Conservation (phyloP, 116 monocot genomes). For the Thalassia testudinum region DNA sequence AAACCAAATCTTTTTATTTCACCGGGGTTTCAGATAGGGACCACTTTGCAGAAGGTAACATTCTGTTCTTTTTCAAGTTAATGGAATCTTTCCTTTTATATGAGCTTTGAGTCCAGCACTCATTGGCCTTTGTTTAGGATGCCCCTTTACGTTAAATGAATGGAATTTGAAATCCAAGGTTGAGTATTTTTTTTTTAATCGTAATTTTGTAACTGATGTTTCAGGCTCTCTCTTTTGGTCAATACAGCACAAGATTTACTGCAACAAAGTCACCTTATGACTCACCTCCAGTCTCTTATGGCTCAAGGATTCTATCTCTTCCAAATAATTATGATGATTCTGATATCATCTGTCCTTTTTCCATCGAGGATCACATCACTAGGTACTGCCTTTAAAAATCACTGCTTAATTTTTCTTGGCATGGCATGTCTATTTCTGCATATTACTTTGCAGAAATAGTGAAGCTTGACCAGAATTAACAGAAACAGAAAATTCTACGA, state of each 20-base stretch:
- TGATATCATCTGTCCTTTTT: slow-evolving; percentile 52
- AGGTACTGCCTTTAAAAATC: slow-evolving; percentile 3
- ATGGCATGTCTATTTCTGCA: neutral
- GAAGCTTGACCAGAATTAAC: neutral
- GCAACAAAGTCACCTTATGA: slow-evolving; percentile 12
- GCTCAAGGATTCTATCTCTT: slow-evolving; percentile 25
- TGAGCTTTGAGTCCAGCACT: neutral
- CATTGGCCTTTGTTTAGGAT: neutral
- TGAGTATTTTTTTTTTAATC: too few species aligned
- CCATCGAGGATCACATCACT: slow-evolving; percentile 32
- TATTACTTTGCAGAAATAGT: neutral
- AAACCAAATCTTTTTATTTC: slow-evolving; percentile 17
- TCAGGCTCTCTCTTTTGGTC: slow-evolving; percentile 12
- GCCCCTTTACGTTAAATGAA: too few species aligned
- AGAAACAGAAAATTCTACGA: too few species aligned
- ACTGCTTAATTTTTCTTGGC: too few species aligned
- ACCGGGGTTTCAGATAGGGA: slow-evolving; percentile 11
- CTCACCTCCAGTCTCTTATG: slow-evolving; percentile 8
- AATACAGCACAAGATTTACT: slow-evolving; percentile 20
- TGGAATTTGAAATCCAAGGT: too few species aligned
- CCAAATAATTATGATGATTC: slow-evolving; percentile 42
- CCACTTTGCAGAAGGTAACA: slow-evolving; percentile 29
- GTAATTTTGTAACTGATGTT: too few species aligned
- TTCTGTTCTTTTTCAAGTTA: neutral
- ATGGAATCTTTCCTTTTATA: neutral